A percentile compares a stretch with the other conserved stretches of the same genome.
Evolutionary conservation across 768 basidiomycete species (phyloP).

Genomic region (Lactarius deliciosus): DNA sequence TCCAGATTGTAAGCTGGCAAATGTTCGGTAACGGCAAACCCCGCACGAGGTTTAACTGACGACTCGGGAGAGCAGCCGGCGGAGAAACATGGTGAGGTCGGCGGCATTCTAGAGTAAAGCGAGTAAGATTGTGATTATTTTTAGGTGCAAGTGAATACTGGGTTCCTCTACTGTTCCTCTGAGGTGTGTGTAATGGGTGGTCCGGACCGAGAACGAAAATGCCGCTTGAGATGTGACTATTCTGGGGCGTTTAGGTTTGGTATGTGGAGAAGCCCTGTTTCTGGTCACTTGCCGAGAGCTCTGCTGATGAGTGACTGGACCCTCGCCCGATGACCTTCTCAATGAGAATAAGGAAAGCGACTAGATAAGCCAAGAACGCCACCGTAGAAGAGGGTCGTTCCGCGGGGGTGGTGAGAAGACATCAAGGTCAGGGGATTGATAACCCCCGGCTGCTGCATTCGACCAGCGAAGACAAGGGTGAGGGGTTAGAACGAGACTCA

Average conservation of each 20-base stretch:
- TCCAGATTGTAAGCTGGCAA: background rate
- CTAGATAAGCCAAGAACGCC: background rate
- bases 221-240: background rate
- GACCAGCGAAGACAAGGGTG: conserved; percentile 15
- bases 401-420: background rate
- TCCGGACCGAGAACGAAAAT: background rate
- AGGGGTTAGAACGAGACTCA: background rate
- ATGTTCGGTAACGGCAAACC: background rate
- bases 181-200: background rate
- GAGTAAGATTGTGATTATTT: background rate
- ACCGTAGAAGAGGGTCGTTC: background rate
- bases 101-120: background rate
- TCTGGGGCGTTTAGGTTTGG: background rate
- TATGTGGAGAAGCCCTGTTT: background rate
- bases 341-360: background rate
- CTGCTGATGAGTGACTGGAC: background rate
- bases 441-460: background rate
- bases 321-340: background rate
- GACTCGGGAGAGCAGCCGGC: background rate
- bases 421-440: background rate
- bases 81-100: background rate
- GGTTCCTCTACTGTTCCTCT: no score
- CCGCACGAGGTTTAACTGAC: background rate
- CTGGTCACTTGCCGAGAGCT: background rate
- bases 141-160: background rate